phyloP scores from a whole-genome alignment of 116 monocot species.

The Thalassia testudinum region DNA sequence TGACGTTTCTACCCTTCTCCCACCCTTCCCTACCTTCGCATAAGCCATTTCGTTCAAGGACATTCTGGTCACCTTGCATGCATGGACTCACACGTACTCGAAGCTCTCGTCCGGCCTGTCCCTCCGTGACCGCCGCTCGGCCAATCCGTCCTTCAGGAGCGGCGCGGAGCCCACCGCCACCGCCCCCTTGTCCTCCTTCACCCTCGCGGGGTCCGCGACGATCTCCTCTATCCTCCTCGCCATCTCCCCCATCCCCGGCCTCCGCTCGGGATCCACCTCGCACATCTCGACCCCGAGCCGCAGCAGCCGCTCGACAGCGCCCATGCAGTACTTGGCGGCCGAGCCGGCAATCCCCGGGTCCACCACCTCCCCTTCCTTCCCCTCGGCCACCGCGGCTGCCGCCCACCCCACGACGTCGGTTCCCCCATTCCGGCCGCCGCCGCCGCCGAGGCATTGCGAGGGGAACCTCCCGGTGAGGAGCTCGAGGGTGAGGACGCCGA shows the following conservation, averaged over 20 bases:
- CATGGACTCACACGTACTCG: too few species aligned
- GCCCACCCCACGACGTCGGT: conserved; percentile 57
- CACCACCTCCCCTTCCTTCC: conserved; percentile 33
- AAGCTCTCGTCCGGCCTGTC: too few species aligned
- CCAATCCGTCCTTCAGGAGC: conserved; percentile 6
- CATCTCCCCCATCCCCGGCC: conserved; percentile 39
- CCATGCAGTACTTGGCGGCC: conserved; percentile 22
- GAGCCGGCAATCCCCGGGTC: conserved; percentile 33
- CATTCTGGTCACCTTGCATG: too few species aligned
- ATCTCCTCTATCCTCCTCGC: conserved; percentile 36
- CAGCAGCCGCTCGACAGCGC: conserved; percentile 21
- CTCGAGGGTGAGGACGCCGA: conserved; percentile 80
- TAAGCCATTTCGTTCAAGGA: too few species aligned
- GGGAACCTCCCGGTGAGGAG: conserved; percentile 79
- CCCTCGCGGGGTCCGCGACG: conserved; percentile 1
- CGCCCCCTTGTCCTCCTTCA: neutral
- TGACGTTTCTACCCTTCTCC: too few species aligned
- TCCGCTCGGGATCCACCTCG: conserved; percentile 23
- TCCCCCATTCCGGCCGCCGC: conserved; percentile 59
- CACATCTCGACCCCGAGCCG: conserved; percentile 25
- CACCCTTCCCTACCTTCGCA: too few species aligned
- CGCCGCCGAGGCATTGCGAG: conserved; percentile 44
- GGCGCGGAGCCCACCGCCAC: neutral
- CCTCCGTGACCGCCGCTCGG: neutral
- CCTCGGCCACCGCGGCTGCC: conserved; percentile 18